A percentile compares a stretch with the other conserved stretches of the same genome.
Evolutionary conservation across 306 rosid genomes (phyloP).

Genomic region (Quercus mongolica): DNA sequence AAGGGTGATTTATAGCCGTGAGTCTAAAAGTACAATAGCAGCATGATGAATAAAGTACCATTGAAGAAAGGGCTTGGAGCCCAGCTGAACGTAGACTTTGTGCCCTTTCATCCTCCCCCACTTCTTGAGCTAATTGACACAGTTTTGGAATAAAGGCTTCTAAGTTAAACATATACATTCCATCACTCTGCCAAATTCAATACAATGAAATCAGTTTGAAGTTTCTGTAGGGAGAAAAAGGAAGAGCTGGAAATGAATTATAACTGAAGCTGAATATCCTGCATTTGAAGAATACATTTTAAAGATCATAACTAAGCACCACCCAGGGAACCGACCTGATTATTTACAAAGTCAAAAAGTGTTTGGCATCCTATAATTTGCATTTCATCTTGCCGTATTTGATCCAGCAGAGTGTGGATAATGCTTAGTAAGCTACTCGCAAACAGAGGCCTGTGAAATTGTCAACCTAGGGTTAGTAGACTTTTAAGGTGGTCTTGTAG

Average conservation of each 20-base stretch:
- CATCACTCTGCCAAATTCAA: constrained; percentile 60
- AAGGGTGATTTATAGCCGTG: no score
- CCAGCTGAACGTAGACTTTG: constrained; percentile 59
- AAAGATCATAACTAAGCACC: constrained; percentile 6
- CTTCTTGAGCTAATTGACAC: constrained; percentile 84
- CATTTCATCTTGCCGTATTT: constrained; percentile 83
- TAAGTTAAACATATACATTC: constrained; percentile 72
- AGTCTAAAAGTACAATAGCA: neutral
- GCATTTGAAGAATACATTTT: neutral
- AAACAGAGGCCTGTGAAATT: constrained; percentile 70
- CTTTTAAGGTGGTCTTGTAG: neutral
- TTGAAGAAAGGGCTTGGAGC: constrained; percentile 76
- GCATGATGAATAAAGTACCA: constrained; percentile 56
- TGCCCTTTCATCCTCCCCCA: constrained; percentile 62
- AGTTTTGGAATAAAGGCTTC: constrained; percentile 79
- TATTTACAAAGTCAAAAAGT: constrained; percentile 85
- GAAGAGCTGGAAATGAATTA: constrained; percentile 3
- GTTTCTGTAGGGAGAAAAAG: constrained; percentile 1
- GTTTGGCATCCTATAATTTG: constrained; percentile 80
- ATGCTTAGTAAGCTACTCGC: constrained; percentile 84
- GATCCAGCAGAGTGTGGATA: constrained; percentile 86
- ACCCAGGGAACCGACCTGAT: constrained; percentile 56
- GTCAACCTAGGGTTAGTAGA: constrained; percentile 3
- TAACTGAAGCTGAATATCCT: constrained; percentile 1
- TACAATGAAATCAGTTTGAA: constrained; percentile 13